Evolutionary conservation across 257 asterid species (phyloP).

Genomic region (Prunella vulgaris): DNA sequence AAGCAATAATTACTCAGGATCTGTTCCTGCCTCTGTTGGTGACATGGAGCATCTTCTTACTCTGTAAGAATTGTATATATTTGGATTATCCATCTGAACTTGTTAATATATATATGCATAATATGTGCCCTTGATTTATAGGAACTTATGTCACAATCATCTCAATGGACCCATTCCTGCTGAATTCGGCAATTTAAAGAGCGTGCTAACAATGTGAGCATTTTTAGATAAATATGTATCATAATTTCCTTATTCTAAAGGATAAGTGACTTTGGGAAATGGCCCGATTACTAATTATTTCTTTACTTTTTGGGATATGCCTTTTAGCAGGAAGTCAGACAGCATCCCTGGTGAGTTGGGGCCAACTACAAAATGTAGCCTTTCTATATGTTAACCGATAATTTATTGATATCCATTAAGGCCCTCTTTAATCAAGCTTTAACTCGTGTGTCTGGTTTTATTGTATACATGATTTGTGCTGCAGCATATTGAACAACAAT

Average conservation of each 20-base stretch:
- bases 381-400: constrained; percentile 50
- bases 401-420: not conserved
- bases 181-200: constrained; percentile 77
- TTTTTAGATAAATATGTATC: not conserved
- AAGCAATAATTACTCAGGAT: constrained; percentile 68
- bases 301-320: constrained; percentile 56
- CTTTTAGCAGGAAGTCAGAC: constrained; percentile 65
- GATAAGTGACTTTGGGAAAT: not conserved
- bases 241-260: not conserved
- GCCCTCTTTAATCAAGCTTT: not conserved
- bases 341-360: constrained; percentile 72
- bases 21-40: constrained; percentile 81
- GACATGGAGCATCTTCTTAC: constrained; percentile 95
- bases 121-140: constrained; percentile 16
- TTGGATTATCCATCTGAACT: not conserved
- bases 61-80: constrained; percentile 43
- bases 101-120: not conserved
- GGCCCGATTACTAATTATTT: not conserved
- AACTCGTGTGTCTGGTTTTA: not conserved
- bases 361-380: constrained; percentile 82
- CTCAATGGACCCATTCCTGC: constrained; percentile 65
- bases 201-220: constrained; percentile 79
- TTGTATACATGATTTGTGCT: constrained; percentile 12
- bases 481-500: constrained; percentile 71
- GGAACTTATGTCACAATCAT: constrained; percentile 80